Percentiles rank a stretch among this genome's conserved stretches.
Evolutionary conservation across 2,329 filamentous ascomycete species (phyloP).

Genomic region (Plectosphaerella cucumerina): DNA sequence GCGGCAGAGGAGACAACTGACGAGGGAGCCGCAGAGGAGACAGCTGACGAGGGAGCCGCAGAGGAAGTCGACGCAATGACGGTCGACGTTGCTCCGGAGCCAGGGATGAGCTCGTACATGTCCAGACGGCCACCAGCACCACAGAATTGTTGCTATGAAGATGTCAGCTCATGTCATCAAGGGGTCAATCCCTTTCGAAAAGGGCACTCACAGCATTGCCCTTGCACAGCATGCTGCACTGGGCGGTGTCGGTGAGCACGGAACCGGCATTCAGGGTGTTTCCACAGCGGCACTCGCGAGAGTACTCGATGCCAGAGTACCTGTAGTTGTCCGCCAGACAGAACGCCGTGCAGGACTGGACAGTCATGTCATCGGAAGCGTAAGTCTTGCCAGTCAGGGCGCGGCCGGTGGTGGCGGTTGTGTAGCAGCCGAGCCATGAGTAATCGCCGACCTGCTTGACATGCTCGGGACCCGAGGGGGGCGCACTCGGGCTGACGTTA

Average conservation of each 20-base stretch:
- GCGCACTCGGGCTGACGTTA: conserved; percentile 11
- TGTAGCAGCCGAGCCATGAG: conserved; percentile 16
- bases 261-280: conserved; percentile 13
- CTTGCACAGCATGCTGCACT: conserved; percentile 17
- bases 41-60: neutral
- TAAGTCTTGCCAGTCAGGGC: conserved; percentile 10
- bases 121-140: conserved; percentile 10
- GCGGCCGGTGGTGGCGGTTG: conserved; percentile 13
- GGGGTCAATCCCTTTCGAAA: neutral
- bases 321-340: conserved; percentile 13
- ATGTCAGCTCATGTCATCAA: neutral
- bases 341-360: conserved; percentile 18
- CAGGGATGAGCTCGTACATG: conserved; percentile 5
- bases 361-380: conserved; percentile 18
- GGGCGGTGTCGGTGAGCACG: conserved; percentile 6
- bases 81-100: neutral
- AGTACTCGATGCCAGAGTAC: conserved; percentile 21
- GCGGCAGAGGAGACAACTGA: neutral
- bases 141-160: conserved; percentile 9
- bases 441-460: conserved; percentile 12
- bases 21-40: neutral
- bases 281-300: conserved; percentile 21
- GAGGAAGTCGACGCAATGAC: neutral
- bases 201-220: conserved; percentile 9
- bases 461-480: conserved; percentile 11